Evolutionary conservation across 345 rosid species (phyloP).

Genomic region (Cochlearia excelsa): DNA sequence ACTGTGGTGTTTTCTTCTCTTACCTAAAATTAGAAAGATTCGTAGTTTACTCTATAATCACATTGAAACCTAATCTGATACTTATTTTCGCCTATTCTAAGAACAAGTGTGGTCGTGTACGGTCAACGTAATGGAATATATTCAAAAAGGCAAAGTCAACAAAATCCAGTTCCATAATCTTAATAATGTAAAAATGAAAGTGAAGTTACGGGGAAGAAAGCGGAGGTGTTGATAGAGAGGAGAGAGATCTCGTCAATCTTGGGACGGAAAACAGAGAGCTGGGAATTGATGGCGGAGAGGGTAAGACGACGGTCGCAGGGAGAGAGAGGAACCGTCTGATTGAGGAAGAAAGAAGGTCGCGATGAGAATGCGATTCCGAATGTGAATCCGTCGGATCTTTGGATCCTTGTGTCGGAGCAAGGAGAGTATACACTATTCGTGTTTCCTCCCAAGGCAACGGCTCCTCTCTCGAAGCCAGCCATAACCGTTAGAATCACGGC

Average conservation of each 20-base stretch:
- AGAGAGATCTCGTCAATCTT: slow-evolving; percentile 92
- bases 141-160: slow-evolving; percentile 13
- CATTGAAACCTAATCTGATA: too few relatives aligned
- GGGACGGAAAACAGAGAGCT: slow-evolving; percentile 73
- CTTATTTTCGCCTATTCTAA: too few relatives aligned
- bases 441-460: slow-evolving; percentile 18
- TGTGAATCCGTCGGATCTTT: slow-evolving; percentile 70
- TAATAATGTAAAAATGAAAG: not conserved
- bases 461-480: not conserved
- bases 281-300: slow-evolving; percentile 53
- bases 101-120: too few relatives aligned
- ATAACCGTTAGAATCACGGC: slow-evolving; percentile 1
- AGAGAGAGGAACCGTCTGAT: slow-evolving; percentile 52
- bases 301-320: slow-evolving; percentile 76
- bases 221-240: slow-evolving; percentile 79
- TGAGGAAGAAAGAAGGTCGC: slow-evolving; percentile 46
- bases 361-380: slow-evolving; percentile 76
- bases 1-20: too few relatives aligned
- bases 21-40: too few relatives aligned
- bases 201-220: slow-evolving; percentile 45
- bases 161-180: not conserved
- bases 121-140: too few relatives aligned
- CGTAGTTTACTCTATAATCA: too few relatives aligned
- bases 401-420: slow-evolving; percentile 69
- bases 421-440: slow-evolving; percentile 55